Conservation (phyloP, 1,284 basidiomycete species). For the Fomitopsis betulina region DNA sequence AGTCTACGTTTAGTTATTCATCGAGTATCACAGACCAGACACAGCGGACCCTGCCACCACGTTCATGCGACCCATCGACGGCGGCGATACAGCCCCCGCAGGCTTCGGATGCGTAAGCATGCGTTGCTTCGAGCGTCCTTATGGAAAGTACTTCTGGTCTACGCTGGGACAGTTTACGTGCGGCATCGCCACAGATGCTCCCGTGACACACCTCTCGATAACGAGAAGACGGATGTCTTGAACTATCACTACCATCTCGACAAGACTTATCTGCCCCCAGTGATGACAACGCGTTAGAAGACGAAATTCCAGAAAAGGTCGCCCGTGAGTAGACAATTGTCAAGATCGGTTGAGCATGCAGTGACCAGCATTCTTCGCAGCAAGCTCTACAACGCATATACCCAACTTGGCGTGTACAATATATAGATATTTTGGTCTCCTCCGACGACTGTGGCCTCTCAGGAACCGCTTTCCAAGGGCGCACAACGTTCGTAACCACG, state of each 20-base stretch:
- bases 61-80: neutral
- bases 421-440: conserved; percentile 52
- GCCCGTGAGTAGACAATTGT: neutral
- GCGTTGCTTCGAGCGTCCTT: too few species aligned
- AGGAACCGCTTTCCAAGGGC: conserved; percentile 47
- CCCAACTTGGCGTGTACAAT: conserved; percentile 57
- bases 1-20: neutral
- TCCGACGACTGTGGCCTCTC: conserved; percentile 64
- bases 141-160: neutral
- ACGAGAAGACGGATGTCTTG: conserved; percentile 10
- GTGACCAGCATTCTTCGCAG: conserved; percentile 2
- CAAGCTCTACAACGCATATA: conserved; percentile 52
- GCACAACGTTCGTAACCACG: conserved; percentile 51
- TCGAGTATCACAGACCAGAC: neutral
- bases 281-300: conserved; percentile 51
- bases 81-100: neutral
- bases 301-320: conserved; percentile 3
- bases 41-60: neutral
- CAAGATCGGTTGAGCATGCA: neutral
- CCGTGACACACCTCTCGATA: conserved; percentile 15
- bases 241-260: conserved; percentile 19
- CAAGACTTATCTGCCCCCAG: conserved; percentile 51
- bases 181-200: conserved; percentile 48
- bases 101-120: neutral
- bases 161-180: conserved; percentile 59